Evolutionary conservation across 306 rosid species (phyloP).

Genomic region (Cucumis sativus): DNA sequence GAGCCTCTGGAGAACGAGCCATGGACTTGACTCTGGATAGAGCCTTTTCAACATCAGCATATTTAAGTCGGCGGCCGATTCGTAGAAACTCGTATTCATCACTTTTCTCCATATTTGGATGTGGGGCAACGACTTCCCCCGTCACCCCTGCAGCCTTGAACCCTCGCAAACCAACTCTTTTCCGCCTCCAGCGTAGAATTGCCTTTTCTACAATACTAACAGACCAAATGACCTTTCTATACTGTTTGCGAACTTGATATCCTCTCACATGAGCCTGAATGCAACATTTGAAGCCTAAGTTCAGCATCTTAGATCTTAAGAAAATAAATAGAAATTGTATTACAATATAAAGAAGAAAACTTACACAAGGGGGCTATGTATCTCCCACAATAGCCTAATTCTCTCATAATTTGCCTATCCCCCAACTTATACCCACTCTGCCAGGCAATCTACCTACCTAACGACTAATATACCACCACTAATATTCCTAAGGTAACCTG

Average conservation of each 20-base stretch:
- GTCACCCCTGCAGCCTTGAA: constrained; percentile 26
- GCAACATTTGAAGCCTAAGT: constrained; percentile 1
- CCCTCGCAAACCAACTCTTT: constrained; percentile 55
- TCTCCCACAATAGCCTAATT: neutral
- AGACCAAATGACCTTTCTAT: constrained; percentile 57
- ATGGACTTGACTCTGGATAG: constrained; percentile 52
- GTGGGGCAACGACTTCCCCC: constrained; percentile 16
- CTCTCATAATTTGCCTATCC: neutral
- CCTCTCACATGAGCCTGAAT: constrained; percentile 69
- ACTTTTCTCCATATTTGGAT: constrained; percentile 17
- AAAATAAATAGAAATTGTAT: neutral
- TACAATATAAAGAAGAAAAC: neutral
- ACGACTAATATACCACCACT: neutral
- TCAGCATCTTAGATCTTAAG: neutral
- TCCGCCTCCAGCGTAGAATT: constrained; percentile 69
- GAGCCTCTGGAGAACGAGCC: constrained; percentile 50
- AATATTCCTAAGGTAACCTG: neutral
- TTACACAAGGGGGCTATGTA: neutral
- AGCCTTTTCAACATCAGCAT: constrained; percentile 51
- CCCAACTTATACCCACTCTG: neutral
- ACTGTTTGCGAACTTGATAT: constrained; percentile 56
- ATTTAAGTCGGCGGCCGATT: constrained; percentile 51
- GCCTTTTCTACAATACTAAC: constrained; percentile 60
- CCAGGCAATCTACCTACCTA: neutral
- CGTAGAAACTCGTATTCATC: constrained; percentile 60